Percentiles rank a stretch among this genome's conserved stretches.
These are phyloP conservation scores for Marasmius oreades DNA, from an alignment of 1,284 basidiomycete species.

Conservation along the genomic window DNA sequence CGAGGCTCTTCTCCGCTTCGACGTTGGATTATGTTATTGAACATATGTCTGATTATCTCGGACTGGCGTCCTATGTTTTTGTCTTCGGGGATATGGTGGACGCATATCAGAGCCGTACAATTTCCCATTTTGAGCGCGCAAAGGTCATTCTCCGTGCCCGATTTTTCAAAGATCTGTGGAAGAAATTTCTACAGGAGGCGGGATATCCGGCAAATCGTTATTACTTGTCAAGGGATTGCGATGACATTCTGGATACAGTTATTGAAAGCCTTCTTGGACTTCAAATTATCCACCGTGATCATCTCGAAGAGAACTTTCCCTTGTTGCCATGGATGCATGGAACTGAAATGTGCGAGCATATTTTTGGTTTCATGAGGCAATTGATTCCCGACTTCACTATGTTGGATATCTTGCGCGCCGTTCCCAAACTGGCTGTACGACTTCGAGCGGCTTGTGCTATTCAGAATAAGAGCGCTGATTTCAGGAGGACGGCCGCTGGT, in stretches of 20 bases:
- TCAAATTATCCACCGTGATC: slow-evolving; percentile 8
- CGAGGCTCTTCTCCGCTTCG: slow-evolving; percentile 9
- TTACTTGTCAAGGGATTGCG: slow-evolving; percentile 3
- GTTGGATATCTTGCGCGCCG: neutral
- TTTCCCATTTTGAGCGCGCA: slow-evolving; percentile 4
- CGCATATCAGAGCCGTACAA: slow-evolving; percentile 5
- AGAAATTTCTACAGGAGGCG: neutral
- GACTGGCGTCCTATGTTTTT: slow-evolving; percentile 4
- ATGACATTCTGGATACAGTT: slow-evolving; percentile 5
- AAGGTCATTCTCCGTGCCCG: slow-evolving; percentile 1
- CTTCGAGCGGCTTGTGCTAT: neutral
- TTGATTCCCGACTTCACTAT: slow-evolving; percentile 6
- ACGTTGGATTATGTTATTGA: neutral
- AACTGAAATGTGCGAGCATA: slow-evolving; percentile 1
- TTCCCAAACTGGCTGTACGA: slow-evolving; percentile 1
- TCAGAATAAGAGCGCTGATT: neutral
- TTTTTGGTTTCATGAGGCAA: slow-evolving; percentile 4
- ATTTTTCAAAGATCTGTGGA: slow-evolving; percentile 5
- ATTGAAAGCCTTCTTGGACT: slow-evolving; percentile 3
- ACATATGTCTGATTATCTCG: neutral
- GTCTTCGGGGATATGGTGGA: slow-evolving; percentile 8
- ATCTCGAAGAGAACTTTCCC: neutral
- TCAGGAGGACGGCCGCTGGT: neutral
- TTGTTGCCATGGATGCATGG: slow-evolving; percentile 6
- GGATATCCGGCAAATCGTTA: neutral